Base-by-base conservation (phyloP, 1,284 basidiomycete species). In the Ceratobasidium sp. region DNA sequence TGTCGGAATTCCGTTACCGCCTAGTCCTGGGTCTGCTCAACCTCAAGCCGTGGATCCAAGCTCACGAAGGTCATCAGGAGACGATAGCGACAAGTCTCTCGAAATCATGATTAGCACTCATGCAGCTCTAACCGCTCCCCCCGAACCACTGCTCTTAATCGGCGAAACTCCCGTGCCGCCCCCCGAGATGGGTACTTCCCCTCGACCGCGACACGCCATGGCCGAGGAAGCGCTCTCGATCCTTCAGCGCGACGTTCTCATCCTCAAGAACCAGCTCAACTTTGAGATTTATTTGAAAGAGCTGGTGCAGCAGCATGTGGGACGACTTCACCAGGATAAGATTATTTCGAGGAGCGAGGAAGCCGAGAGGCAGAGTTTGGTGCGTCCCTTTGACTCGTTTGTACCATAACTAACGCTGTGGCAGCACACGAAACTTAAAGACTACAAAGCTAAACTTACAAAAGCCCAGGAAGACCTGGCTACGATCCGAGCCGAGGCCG, bases 201-300 rank as follows among this genome's bases (percentile, higher is more conserved):
- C 76, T 2, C 77, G 85, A 83, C 79, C 84, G n/a, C 73, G 41
- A 14, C 53, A 54, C 44, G 44, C 44, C 27, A 52, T 66, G 29
- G 69, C 69, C n/a, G 80, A 79, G 14, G 82, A 86, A 69, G 85
- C 85, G 4, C 84, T 93, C 30, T 82, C 86, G 19, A 81, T 80
- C 7, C 77, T 93, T 67, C 91, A 93, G 75, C 82, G 87, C 50
- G 89, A 92, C 74, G 81, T 89, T 1, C 76, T 91, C 5, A 77
- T 91, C 39, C 78, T 93, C 27, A 82, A 87, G 59, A 91, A 86
- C 75, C 89, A 92, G 72, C 83, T 92, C 46, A 90, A 91, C 74
- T 90, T 92, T 69, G 89, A 93, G 78, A 79, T 87, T 23, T 93
- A 90, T 88, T 79, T 89, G 47, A 86, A 88, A 70, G 80, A 88